Base-by-base conservation (phyloP, 805 yeast genomes). In the Suhomyces prunicola region DNA sequence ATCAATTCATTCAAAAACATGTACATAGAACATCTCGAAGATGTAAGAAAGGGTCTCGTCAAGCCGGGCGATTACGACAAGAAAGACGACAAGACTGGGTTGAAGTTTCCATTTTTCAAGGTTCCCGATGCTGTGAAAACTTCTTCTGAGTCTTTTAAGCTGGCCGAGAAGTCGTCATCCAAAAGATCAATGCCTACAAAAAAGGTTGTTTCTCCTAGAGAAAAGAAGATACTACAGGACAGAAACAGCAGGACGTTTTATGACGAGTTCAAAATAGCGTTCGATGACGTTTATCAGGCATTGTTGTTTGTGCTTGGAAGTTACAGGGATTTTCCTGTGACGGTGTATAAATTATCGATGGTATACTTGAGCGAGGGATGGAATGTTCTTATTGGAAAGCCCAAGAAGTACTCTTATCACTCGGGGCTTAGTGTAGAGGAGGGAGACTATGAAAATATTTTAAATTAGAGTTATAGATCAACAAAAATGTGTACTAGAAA, bases 331-430 rank as follows among this genome's bases (percentile, higher is more conserved):
- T 79, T 93, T 57, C 97, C 97, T 9, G 73, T 74, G 51, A 80
- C 84, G 51, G 41, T 88, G 1, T 82, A 79, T 70, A 77, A 80
- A 36, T 57, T 82, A 51, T 57, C 71, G 8, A 58, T 90, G 47
- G 71, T 77, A 51, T 74, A 83, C 55, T 46, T 81, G 36, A 79
- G 78, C 53, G 72, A 76, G 40, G 77, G 81, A 66, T 93, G 97
- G 97, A 85, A 87, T 62, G 66, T 66, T 36, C 88, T 90, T 64
- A 77, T 90, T 52, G 96, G 96, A n/a, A 79, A 77, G 44, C 72
- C 66, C 4, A 31, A 27, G 26, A 35, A 22, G 10, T 54, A 45
- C 42, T 50, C 50, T 7, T 47, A 47, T 23, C 44, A 47, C 15
- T 47, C 49, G 6, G 49, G 23, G 23, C 49, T 47, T 17, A 39